Evolutionary conservation across 2,329 filamentous ascomycete species (phyloP).

Genomic region (Penicillium sp.): DNA sequence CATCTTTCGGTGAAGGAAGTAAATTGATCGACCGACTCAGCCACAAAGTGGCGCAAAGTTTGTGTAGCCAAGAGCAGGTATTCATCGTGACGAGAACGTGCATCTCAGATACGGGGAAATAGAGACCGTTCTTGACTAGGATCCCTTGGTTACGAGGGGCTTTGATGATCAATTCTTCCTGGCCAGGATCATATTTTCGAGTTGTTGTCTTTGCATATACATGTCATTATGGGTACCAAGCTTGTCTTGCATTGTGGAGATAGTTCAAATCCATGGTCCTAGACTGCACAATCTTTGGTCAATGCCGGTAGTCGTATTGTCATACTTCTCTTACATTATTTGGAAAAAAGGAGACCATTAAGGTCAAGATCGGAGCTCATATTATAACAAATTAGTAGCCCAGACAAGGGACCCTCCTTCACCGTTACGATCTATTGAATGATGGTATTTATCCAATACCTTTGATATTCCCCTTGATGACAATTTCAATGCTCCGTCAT

Average conservation of each 20-base stretch:
- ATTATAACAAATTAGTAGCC: not conserved
- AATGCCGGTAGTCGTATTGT: not conserved
- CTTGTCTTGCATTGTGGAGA: not conserved
- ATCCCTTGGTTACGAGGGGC: not conserved
- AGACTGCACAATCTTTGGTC: not conserved
- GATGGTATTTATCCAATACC: not conserved
- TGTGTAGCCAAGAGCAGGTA: not conserved
- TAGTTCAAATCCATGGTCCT: not conserved
- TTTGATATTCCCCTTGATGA: not conserved
- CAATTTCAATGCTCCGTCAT: not conserved
- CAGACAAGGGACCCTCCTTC: not conserved
- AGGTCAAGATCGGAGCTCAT: not conserved
- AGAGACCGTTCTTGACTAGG: not conserved
- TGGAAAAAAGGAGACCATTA: not conserved
- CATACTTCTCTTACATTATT: not conserved
- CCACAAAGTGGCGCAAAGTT: conserved; percentile 14
- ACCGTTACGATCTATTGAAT: not conserved
- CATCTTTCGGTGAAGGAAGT: conserved; percentile 4
- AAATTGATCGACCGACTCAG: conserved; percentile 13
- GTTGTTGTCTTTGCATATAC: not conserved
- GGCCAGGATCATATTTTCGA: not conserved
- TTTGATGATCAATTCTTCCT: not conserved
- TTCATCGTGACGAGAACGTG: not conserved
- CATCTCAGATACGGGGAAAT: not conserved
- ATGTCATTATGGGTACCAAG: not conserved